These are phyloP conservation scores for Nigrospora osmanthi DNA, from an alignment of 2,329 filamentous ascomycete genomes.

Conservation along the genomic window DNA sequence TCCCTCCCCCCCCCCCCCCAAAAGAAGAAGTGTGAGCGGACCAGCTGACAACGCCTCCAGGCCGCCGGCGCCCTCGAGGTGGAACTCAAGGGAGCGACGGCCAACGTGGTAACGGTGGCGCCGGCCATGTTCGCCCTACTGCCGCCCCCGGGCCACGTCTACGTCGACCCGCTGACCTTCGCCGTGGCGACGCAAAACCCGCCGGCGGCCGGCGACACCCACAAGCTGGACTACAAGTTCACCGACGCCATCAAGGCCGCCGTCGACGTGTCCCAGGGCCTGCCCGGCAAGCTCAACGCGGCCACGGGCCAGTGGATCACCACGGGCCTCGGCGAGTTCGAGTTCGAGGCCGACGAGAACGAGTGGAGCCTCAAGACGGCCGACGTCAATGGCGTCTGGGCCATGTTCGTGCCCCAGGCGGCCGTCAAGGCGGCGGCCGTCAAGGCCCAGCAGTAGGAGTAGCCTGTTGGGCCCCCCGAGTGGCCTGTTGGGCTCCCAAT, in stretches of 20 bases:
- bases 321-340: slow-evolving; percentile 7
- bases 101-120: slow-evolving; percentile 5
- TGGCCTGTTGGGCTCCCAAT: too few relatives aligned
- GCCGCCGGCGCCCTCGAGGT: slow-evolving; percentile 6
- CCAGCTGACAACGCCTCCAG: background rate
- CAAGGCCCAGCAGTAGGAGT: too few relatives aligned
- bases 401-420: slow-evolving; percentile 2
- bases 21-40: too few relatives aligned
- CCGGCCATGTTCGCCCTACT: slow-evolving; percentile 2
- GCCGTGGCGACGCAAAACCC: slow-evolving; percentile 1
- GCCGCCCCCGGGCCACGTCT: slow-evolving; percentile 6
- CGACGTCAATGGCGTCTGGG: slow-evolving; percentile 10
- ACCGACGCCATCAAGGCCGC: slow-evolving; percentile 3
- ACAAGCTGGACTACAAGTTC: slow-evolving; percentile 9
- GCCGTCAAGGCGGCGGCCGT: slow-evolving; percentile 6
- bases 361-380: slow-evolving; percentile 6
- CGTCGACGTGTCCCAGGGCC: slow-evolving; percentile 4
- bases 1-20: background rate
- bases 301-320: slow-evolving; percentile 6
- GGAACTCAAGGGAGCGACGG: slow-evolving; percentile 6
- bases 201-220: slow-evolving; percentile 2
- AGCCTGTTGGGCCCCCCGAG: too few relatives aligned
- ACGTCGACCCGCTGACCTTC: slow-evolving; percentile 8
- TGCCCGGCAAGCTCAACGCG: slow-evolving; percentile 5
- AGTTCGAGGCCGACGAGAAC: slow-evolving; percentile 9